A percentile compares a stretch with the other conserved stretches of the same genome.
Evolutionary conservation across 2,329 filamentous ascomycete species (phyloP).

Genomic region (Kalmusia sp.): DNA sequence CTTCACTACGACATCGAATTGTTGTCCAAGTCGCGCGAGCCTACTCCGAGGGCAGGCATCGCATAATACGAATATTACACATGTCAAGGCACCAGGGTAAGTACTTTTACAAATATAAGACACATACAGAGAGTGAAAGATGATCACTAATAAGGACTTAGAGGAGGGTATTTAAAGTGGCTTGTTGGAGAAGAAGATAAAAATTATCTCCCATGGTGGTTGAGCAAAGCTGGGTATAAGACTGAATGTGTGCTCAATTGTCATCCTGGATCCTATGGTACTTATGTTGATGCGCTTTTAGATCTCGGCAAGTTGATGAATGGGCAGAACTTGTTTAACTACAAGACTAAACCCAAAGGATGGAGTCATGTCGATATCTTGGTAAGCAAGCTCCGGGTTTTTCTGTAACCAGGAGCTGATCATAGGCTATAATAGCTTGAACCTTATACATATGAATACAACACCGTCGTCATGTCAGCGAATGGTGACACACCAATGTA

Average conservation of each 20-base stretch:
- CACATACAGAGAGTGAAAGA: slow-evolving; percentile 45
- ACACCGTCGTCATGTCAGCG: slow-evolving; percentile 30
- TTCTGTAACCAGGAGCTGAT: slow-evolving; percentile 19
- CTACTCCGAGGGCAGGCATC: slow-evolving; percentile 69
- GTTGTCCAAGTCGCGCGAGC: slow-evolving; percentile 71
- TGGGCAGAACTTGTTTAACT: slow-evolving; percentile 64
- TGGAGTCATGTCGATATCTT: background rate
- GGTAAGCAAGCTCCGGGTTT: slow-evolving; percentile 23
- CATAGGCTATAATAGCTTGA: slow-evolving; percentile 21
- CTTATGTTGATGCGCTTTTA: background rate
- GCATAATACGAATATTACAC: slow-evolving; percentile 36
- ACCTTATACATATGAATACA: slow-evolving; percentile 37
- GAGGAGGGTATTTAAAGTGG: slow-evolving; percentile 63
- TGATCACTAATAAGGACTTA: background rate
- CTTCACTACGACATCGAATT: slow-evolving; percentile 69
- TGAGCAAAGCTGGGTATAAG: slow-evolving; percentile 70
- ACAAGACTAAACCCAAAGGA: slow-evolving; percentile 52
- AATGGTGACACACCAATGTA: slow-evolving; percentile 25
- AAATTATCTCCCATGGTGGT: slow-evolving; percentile 71
- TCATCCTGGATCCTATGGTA: slow-evolving; percentile 62
- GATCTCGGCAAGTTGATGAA: slow-evolving; percentile 73
- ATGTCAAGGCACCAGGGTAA: slow-evolving; percentile 46
- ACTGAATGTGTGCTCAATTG: slow-evolving; percentile 65
- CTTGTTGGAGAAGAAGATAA: slow-evolving; percentile 3
- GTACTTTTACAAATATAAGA: slow-evolving; percentile 72